Base-by-base conservation (phyloP, 2,329 filamentous ascomycete genomes). In the Cladorrhinum sp. region DNA sequence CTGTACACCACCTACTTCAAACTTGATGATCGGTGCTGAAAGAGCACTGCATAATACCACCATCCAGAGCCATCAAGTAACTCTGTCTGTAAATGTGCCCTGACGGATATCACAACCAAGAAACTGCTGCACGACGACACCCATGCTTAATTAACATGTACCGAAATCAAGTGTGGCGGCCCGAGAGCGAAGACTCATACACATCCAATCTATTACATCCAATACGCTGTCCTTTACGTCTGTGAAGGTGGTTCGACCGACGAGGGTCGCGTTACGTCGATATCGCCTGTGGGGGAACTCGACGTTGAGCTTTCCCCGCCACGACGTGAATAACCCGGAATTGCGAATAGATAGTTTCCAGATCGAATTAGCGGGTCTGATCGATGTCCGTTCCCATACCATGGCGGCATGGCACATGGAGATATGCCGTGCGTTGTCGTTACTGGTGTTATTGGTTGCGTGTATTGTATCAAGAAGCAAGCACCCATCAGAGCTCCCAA, bases 341-440 rank as follows among this genome's bases (percentile, higher is more conserved):
- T 45, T 55, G 22, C 22, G 38, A n/a, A 41, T 36, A 38, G 32
- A 36, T 23, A 20, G 52, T 32, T 55, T 41, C 52, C 23, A 56
- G 53, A 56, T 56, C 53, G 53, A 38, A 49, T 25, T 56, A 56
- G 38, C 53, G 53, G 53, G 53, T 56, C 36, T 56, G 53, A 56
- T 56, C 53, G 53, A 29, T 38, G 29, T 24, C 23, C 36, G 25
- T 10, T 49, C 24, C 13, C 24, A 49, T 49, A 23, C 18, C 38
- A 38, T 38, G 29, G 52, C 23, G 41, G 13, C 49, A 50, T 55
- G 29, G 29, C 16, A 9, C 49, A 50, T 55, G 29, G 29, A 45
- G 52, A n/a, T 45, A 22, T 53, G 51, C 36, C 36, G 51, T 53
- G 51, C 27, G 18, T 53, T 20, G 22, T 53, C n/a, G 32, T 29